These are phyloP conservation scores for Kodamaea laetipori DNA, from an alignment of 805 yeast species.

Conservation along the genomic window DNA sequence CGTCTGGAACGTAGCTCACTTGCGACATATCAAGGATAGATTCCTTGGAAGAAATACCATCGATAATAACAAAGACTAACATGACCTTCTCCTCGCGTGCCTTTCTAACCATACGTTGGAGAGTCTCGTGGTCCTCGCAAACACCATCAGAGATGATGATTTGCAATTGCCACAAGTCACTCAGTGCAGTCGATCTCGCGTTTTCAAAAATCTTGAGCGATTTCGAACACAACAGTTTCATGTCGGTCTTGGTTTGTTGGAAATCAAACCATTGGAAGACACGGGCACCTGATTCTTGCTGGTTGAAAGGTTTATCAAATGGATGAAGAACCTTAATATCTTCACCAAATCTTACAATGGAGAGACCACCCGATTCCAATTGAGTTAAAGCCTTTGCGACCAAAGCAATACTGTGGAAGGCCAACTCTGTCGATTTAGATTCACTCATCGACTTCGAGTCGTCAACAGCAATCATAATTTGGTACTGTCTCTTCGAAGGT, in stretches of 20 bases:
- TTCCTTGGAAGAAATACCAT: conserved; percentile 80
- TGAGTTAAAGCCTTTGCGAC: conserved; percentile 93
- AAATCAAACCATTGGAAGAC: conserved; percentile 88
- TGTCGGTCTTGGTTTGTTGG: conserved; percentile 85
- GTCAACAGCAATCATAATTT: conserved; percentile 95
- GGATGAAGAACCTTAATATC: conserved; percentile 82
- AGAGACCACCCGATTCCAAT: conserved; percentile 89
- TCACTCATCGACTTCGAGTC: conserved; percentile 98
- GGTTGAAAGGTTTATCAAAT: conserved; percentile 79
- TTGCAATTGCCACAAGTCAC: conserved; percentile 89
- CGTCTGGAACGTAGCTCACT: conserved; percentile 75
- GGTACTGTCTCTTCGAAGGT: conserved; percentile 96
- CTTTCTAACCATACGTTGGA: conserved; percentile 80
- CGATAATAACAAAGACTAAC: conserved; percentile 93
- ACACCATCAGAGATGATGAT: conserved; percentile 95
- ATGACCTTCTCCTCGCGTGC: conserved; percentile 92
- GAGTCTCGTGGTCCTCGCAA: conserved; percentile 88
- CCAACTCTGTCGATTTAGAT: conserved; percentile 83
- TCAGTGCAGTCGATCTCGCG: conserved; percentile 46
- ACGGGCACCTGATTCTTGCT: conserved; percentile 75
- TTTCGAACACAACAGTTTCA: conserved; percentile 66
- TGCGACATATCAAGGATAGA: conserved; percentile 94
- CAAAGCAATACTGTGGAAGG: conserved; percentile 90
- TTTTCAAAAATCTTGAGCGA: conserved; percentile 75
- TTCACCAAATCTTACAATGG: conserved; percentile 90